phyloP scores from a whole-genome alignment of 768 basidiomycete species.

The Mycena rosella region DNA sequence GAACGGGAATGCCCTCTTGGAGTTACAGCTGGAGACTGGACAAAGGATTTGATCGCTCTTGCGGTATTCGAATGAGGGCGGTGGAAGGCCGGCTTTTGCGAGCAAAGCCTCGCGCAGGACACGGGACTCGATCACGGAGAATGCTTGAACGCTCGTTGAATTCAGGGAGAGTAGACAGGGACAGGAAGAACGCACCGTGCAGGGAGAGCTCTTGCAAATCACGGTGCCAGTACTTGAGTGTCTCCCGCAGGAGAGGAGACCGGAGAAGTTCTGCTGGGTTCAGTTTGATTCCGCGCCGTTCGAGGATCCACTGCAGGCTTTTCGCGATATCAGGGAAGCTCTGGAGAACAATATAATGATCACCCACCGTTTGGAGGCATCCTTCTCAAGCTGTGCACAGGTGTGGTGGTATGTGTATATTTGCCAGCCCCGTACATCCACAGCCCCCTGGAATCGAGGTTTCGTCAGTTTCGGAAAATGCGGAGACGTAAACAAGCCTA shows the following conservation, averaged over 20 bases:
- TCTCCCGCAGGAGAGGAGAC: constrained; percentile 1
- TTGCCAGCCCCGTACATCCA: constrained; percentile 7
- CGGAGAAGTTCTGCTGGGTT: background rate
- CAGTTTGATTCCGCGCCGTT: background rate
- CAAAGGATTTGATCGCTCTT: constrained; percentile 5
- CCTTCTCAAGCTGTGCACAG: background rate
- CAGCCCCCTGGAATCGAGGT: background rate
- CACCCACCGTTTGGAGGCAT: constrained; percentile 2
- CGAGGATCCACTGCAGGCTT: background rate
- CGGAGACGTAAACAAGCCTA: too few species aligned
- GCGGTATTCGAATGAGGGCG: constrained; percentile 1
- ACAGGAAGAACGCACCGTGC: background rate
- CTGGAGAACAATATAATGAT: background rate
- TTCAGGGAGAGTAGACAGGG: background rate
- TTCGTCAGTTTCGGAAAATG: background rate
- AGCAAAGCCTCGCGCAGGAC: constrained; percentile 2
- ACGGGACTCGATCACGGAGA: background rate
- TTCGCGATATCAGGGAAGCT: background rate
- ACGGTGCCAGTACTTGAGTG: constrained; percentile 12
- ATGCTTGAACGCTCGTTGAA: background rate
- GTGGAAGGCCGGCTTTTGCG: background rate
- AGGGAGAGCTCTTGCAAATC: constrained; percentile 1
- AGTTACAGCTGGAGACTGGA: constrained; percentile 1
- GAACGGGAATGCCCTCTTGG: background rate
- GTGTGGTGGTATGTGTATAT: background rate